phyloP scores from a whole-genome alignment of 352 stramenopile species.

The Phytophthora podocarpi region DNA sequence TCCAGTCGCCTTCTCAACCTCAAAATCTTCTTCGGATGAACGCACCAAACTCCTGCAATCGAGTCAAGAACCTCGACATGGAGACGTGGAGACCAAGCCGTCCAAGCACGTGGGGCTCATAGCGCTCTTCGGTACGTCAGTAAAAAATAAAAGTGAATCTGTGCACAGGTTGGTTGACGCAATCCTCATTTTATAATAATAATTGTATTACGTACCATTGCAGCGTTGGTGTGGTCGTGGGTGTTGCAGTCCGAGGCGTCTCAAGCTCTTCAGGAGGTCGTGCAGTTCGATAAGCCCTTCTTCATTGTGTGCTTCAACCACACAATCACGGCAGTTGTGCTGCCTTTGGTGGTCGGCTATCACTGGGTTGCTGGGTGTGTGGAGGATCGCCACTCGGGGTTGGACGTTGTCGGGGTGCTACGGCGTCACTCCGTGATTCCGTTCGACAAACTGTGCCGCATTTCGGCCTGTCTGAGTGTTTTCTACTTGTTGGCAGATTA shows the following conservation, averaged over 20 bases:
- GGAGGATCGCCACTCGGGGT: conserved; percentile 11
- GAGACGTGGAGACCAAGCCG: neutral
- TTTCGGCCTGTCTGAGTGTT: conserved; percentile 45
- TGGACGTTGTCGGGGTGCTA: conserved; percentile 27
- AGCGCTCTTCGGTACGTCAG: conserved; percentile 23
- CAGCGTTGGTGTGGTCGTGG: conserved; percentile 34
- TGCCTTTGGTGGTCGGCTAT: conserved; percentile 42
- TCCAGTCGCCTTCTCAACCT: neutral
- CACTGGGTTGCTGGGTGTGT: conserved; percentile 31
- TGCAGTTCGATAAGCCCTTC: conserved; percentile 58
- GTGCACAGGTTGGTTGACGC: too few species aligned
- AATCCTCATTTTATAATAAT: neutral
- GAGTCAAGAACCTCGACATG: too few species aligned
- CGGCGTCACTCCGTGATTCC: conserved; percentile 44
- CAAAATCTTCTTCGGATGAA: neutral
- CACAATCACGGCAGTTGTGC: conserved; percentile 40
- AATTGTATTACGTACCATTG: neutral
- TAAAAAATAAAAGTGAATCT: too few species aligned
- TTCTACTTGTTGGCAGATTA: conserved; percentile 61
- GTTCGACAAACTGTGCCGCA: conserved; percentile 29
- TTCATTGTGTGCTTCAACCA: conserved; percentile 71
- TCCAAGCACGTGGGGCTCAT: conserved; percentile 17
- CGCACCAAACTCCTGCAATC: conserved; percentile 7
- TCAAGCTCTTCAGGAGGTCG: conserved; percentile 29
- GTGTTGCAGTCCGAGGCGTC: conserved; percentile 35